Evolutionary conservation across 768 basidiomycete genomes (phyloP), one percentile per base, ranked within the genome.

Genomic region (Lactarius trivialis): DNA sequence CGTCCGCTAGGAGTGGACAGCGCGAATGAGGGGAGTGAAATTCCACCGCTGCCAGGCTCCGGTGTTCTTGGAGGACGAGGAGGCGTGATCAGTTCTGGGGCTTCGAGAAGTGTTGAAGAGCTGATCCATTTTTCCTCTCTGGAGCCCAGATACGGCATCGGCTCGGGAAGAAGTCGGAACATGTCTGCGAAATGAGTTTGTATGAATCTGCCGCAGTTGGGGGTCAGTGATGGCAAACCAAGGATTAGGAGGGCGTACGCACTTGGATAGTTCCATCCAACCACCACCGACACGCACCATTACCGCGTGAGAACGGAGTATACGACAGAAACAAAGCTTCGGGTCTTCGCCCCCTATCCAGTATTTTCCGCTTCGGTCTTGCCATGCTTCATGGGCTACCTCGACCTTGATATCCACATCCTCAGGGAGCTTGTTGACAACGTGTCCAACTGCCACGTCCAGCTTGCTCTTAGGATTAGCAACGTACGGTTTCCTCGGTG

Each of bases 201-300:
- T 71, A 95, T 89, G 75, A 95, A 95, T 70, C 92, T 94, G 65
- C 5, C 59, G 15, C n/a, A n/a, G n/a, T 15, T 26, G 28, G 17
- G 53, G 64, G 65, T 63, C 39, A 58, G 41, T 14, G 14, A 56
- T 17, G 14, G 54, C 24, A 28, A 32, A 21, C 28, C 2, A 11
- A 11, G 55, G 54, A 14, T 24, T 9, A n/a, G 43, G 17, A 12
- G 51, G 28, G 48, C 8, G 30, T 28, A 78, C 86, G 51, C 72
- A 95, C 93, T 86, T 93, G 21, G 91, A 92, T 56, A 98, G 75
- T 72, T 96, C 93, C 59, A 84, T 77, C 94, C 94, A 98, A 19
- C 95, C 95, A 37, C 95, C 95, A 30, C 94, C 94, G 15, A 97
- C 92, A 62, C 94, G 84, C 49, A 98, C 94, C 94, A 97, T 97